Base-by-base conservation (phyloP, 306 rosid species). In the Vicia villosa region DNA sequence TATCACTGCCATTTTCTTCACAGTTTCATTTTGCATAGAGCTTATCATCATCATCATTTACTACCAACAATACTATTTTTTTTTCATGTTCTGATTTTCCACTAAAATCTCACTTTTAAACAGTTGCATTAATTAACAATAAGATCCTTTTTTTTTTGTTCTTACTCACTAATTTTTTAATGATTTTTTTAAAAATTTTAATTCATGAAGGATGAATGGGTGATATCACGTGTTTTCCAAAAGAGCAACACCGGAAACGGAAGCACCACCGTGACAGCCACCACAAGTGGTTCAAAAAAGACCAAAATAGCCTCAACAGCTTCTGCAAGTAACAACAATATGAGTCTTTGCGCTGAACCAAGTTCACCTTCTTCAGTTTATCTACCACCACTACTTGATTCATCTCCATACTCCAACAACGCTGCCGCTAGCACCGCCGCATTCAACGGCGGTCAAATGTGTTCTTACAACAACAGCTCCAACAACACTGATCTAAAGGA, bases 171-270 rank as follows among this genome's bases (percentile, higher is more conserved):
- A 52, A 46, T 15, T 56, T 19, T 4, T 4, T 3, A 3, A 3
- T 60, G 12, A 8, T 26, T 64, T 12, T 65, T 41, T 65, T 30
- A 30, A 0, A 30, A 4, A 30, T 30, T 12, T 74, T 15, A 12
- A 58, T 15, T 54, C 1, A 22, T 66, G 45, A 19, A 95, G 99
- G 97, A 91, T 6, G 99, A 95, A 78, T 95, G 99, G 99, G 99
- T 95, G 8, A 95, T 95, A 15, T 95, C 97, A 34, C 80, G 97
- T 34, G 97, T 95, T 10, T 95, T 95, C 43, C 91, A 89, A 77
- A 91, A 95, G 79, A 81, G 74, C 38, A 78, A 69, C 76, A 9
- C 83, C 5, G 62, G 71, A 11, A 65, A 40, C 1, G 85, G 80
- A 7, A 61, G 82, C 63, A 26, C 80, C 63, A 43, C 78, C 10